Evolutionary conservation across 768 basidiomycete genomes (phyloP), one percentile per base, ranked within the genome.

Genomic region (Phlebiopsis gigantea): DNA sequence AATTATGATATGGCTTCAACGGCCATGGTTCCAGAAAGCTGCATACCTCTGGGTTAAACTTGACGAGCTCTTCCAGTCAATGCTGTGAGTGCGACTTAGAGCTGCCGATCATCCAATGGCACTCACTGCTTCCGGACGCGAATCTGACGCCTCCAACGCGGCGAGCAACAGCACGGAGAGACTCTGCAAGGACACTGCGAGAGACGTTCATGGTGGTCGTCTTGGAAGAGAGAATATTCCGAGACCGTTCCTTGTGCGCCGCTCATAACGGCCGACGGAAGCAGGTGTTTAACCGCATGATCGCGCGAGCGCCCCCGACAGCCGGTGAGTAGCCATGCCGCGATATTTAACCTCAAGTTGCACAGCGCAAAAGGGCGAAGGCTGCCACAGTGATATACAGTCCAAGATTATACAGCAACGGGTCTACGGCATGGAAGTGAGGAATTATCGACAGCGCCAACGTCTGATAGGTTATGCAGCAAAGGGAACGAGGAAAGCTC

Each of bases 41-140:
- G 45, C 67, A 21, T 22, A 68, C 71, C 62, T 71, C 71, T 65
- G 67, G 66, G 29, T 62, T 61, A 45, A 66, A 71, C 43, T 66
- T 66, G 5, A 55, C 61, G 46, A 53, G 61, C 25, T 63, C 67
- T 68, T 17, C 12, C 46, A 9, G 19, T 29, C 7, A 2, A 22
- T 19, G 19, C 2, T 6, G 28, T 50, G 14, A 51, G 49, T 14
- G n/a, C 25, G 10, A 8, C 1, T 5, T 3, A 44, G 30, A n/a
- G n/a, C 1, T 50, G 21, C 28, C n/a, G 4, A 5, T 31, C 19
- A 19, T 17, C 29, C 12, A 41, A 17, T n/a, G 4, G n/a, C 30
- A 50, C 56, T 57, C 46, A 57, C 56, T 50, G 48, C 39, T 51
- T 26, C 34, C 34, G 8, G 53, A 26, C 9, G 56, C 28, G 12